These are phyloP conservation scores for Heterobasidion parviporum DNA, from an alignment of 1,284 basidiomycete species.

Conservation along the genomic window DNA sequence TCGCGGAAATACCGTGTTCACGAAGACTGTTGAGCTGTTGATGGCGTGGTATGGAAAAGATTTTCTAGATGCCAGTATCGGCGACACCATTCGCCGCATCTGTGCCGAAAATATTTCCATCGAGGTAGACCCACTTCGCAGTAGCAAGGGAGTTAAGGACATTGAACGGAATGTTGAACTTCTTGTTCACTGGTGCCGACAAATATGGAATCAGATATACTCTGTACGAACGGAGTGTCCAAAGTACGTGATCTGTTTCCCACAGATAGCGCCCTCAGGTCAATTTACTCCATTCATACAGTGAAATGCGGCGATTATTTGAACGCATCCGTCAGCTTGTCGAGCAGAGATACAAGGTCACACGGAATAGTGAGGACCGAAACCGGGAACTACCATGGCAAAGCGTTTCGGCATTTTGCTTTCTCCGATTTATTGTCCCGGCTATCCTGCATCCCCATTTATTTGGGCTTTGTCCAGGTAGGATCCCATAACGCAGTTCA, in stretches of 20 bases:
- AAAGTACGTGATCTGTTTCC: slow-evolving; percentile 37
- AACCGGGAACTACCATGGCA: slow-evolving; percentile 62
- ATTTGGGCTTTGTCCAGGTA: slow-evolving; percentile 67
- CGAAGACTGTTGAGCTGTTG: slow-evolving; percentile 72
- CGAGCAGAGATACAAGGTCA: slow-evolving; percentile 47
- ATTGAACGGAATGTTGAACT: slow-evolving; percentile 63
- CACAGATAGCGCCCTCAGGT: slow-evolving; percentile 4
- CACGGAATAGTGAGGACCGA: slow-evolving; percentile 27
- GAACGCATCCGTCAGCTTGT: slow-evolving; percentile 65
- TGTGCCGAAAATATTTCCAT: slow-evolving; percentile 65
- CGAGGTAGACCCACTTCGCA: slow-evolving; percentile 68
- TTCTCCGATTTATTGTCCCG: slow-evolving; percentile 78
- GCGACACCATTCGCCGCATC: slow-evolving; percentile 55
- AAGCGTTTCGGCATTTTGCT: slow-evolving; percentile 79
- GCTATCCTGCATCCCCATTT: slow-evolving; percentile 73
- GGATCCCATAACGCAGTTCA: slow-evolving; percentile 9
- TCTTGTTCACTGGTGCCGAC: slow-evolving; percentile 67
- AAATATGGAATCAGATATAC: slow-evolving; percentile 75
- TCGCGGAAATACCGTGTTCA: slow-evolving; percentile 73
- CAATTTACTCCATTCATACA: slow-evolving; percentile 20
- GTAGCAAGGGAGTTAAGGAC: slow-evolving; percentile 48
- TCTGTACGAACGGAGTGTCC: slow-evolving; percentile 65
- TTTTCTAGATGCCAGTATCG: slow-evolving; percentile 74
- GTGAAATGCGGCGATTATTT: slow-evolving; percentile 71
- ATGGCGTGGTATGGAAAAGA: slow-evolving; percentile 69